Conservation (phyloP, 306 rosid species). For the Mimosa bimucronata region DNA sequence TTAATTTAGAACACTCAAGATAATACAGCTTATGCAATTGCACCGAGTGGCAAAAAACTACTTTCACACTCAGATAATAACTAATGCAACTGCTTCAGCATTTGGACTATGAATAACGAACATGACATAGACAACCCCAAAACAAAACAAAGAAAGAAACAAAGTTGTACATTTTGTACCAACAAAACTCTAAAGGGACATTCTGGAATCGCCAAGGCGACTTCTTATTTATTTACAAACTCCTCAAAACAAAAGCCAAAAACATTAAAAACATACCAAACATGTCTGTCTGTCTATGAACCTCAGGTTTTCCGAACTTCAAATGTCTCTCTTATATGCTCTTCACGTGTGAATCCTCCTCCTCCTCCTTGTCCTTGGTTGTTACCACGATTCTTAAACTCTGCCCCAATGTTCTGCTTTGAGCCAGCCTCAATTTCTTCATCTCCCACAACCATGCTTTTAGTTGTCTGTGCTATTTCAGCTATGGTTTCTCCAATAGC, state of each 20-base stretch:
- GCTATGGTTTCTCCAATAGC: constrained; percentile 67
- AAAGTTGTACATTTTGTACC: neutral
- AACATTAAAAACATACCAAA: constrained; percentile 9
- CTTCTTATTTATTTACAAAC: constrained; percentile 32
- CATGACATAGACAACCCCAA: neutral
- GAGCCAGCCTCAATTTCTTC: constrained; percentile 22
- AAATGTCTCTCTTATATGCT: neutral
- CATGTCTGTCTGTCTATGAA: neutral
- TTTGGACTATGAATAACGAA: neutral
- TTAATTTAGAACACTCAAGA: neutral
- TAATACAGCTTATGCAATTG: neutral
- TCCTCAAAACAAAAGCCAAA: constrained; percentile 17
- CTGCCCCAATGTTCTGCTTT: constrained; percentile 7
- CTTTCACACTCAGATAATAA: neutral
- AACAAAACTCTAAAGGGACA: neutral
- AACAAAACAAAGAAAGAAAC: neutral
- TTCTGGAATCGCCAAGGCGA: neutral
- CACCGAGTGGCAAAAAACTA: neutral
- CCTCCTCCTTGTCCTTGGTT: constrained; percentile 21
- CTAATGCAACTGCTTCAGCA: neutral
- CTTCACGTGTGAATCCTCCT: neutral
- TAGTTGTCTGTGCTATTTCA: constrained; percentile 66
- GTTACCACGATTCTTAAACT: neutral
- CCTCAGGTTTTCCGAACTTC: neutral
- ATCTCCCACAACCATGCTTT: constrained; percentile 55